These are phyloP conservation scores for Fonsecaea erecta DNA, from an alignment of 2,329 filamentous ascomycete genomes.

Conservation along the genomic window DNA sequence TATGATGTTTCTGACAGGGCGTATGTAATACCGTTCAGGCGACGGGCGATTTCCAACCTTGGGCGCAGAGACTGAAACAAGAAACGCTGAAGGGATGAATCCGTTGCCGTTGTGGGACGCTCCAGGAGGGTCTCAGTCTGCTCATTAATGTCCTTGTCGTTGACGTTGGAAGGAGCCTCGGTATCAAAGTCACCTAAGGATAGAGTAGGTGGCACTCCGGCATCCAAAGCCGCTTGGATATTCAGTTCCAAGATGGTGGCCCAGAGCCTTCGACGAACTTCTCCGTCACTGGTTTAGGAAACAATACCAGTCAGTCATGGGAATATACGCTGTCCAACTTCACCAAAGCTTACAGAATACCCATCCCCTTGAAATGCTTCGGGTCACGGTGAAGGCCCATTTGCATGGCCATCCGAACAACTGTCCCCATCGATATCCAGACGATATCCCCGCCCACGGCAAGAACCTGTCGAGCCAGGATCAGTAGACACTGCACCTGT, in stretches of 20 bases:
- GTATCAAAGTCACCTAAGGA: constrained; percentile 43
- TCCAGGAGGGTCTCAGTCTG: constrained; percentile 22
- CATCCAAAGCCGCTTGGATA: constrained; percentile 42
- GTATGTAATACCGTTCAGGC: constrained; percentile 40
- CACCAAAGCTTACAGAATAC: constrained; percentile 10
- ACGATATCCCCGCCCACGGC: constrained; percentile 43
- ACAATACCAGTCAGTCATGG: not conserved
- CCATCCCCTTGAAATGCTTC: constrained; percentile 32
- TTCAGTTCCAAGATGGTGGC: constrained; percentile 45
- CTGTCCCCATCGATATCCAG: constrained; percentile 44
- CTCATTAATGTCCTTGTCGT: constrained; percentile 42
- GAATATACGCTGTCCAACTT: not conserved
- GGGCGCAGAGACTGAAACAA: constrained; percentile 35
- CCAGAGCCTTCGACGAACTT: constrained; percentile 44
- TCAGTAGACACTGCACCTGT: constrained; percentile 44
- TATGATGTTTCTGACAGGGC: constrained; percentile 41
- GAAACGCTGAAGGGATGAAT: constrained; percentile 37
- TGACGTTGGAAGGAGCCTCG: constrained; percentile 45
- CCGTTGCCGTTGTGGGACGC: constrained; percentile 32
- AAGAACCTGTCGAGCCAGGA: constrained; percentile 43
- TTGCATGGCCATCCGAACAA: constrained; percentile 39
- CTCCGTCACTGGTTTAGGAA: constrained; percentile 8
- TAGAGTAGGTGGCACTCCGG: constrained; percentile 41
- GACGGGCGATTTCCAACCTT: constrained; percentile 25
- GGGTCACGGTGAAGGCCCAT: constrained; percentile 45